These are phyloP conservation scores for Xanthoconium separans DNA, from an alignment of 1,284 basidiomycete species.

Conservation along the genomic window DNA sequence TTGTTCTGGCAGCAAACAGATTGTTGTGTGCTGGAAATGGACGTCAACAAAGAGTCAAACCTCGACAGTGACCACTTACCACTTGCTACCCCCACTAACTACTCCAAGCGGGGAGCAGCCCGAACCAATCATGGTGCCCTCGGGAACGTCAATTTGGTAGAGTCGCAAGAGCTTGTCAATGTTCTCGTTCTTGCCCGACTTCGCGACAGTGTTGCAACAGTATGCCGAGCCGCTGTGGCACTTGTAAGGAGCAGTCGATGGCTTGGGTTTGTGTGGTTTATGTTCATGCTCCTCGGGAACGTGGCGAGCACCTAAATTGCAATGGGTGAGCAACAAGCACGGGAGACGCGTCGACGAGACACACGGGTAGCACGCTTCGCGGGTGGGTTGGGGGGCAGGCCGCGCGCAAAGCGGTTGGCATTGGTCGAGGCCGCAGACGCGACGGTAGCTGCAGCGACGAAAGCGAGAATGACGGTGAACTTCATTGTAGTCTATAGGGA, in stretches of 20 bases:
- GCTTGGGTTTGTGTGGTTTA: constrained; percentile 1
- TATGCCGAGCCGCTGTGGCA: constrained; percentile 41
- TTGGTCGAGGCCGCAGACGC: constrained; percentile 45
- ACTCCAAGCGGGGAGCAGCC: constrained; percentile 36
- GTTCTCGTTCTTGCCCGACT: neutral
- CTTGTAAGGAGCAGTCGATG: constrained; percentile 28
- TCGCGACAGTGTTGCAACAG: constrained; percentile 39
- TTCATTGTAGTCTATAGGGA: constrained; percentile 38
- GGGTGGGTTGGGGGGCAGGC: constrained; percentile 41
- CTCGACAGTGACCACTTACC: constrained; percentile 27
- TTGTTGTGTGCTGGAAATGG: constrained; percentile 34
- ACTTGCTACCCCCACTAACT: constrained; percentile 30
- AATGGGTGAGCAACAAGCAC: neutral
- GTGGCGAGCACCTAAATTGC: constrained; percentile 28
- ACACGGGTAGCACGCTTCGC: constrained; percentile 24
- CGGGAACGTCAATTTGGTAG: too few species aligned
- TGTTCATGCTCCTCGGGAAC: neutral
- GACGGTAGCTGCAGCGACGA: constrained; percentile 35
- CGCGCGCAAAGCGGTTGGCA: constrained; percentile 49
- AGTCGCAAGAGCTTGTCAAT: too few species aligned
- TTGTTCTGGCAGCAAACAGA: constrained; percentile 50
- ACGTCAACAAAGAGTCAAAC: neutral
- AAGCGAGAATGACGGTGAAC: constrained; percentile 39
- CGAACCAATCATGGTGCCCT: constrained; percentile 29
- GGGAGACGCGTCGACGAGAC: neutral